Conservation (phyloP, 1,284 basidiomycete species). For the Mycosarcoma mackinlayi region DNA sequence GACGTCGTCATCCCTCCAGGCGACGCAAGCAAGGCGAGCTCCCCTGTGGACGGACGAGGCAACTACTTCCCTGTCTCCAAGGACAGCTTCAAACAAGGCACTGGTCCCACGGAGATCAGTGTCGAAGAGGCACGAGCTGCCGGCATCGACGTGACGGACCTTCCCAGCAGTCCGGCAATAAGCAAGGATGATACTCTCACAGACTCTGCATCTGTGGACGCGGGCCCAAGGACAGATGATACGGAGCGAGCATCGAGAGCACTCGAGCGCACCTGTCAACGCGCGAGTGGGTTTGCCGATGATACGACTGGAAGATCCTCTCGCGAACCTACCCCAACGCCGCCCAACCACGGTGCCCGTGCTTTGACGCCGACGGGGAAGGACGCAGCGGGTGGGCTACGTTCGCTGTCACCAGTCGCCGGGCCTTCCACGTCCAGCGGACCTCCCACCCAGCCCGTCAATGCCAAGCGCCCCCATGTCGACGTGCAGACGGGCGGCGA, state of each 20-base stretch:
- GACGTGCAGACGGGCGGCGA: slow-evolving; percentile 54
- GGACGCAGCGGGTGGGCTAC: slow-evolving; percentile 15
- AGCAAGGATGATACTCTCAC: not conserved
- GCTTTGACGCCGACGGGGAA: slow-evolving; percentile 48
- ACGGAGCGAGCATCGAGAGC: slow-evolving; percentile 28
- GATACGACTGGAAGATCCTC: slow-evolving; percentile 17
- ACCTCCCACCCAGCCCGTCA: slow-evolving; percentile 28
- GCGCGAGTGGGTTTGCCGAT: not conserved
- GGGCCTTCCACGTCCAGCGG: slow-evolving; percentile 38
- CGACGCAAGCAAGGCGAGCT: slow-evolving; percentile 55
- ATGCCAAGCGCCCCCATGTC: slow-evolving; percentile 35
- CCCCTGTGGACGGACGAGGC: slow-evolving; percentile 36
- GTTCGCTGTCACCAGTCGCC: slow-evolving; percentile 34
- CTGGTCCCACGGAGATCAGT: slow-evolving; percentile 4
- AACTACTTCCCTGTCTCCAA: slow-evolving; percentile 10
- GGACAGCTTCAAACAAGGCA: slow-evolving; percentile 4
- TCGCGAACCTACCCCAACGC: slow-evolving; percentile 54
- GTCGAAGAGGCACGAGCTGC: slow-evolving; percentile 38
- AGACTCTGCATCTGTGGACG: not conserved
- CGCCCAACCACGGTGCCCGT: slow-evolving; percentile 29
- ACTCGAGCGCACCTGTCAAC: slow-evolving; percentile 7
- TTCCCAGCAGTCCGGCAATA: slow-evolving; percentile 16
- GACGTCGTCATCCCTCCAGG: slow-evolving; percentile 57
- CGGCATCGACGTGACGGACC: slow-evolving; percentile 37
- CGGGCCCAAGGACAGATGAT: slow-evolving; percentile 15